Conservation (phyloP, 2,329 filamentous ascomycete genomes). For the Tolypocladium album region DNA sequence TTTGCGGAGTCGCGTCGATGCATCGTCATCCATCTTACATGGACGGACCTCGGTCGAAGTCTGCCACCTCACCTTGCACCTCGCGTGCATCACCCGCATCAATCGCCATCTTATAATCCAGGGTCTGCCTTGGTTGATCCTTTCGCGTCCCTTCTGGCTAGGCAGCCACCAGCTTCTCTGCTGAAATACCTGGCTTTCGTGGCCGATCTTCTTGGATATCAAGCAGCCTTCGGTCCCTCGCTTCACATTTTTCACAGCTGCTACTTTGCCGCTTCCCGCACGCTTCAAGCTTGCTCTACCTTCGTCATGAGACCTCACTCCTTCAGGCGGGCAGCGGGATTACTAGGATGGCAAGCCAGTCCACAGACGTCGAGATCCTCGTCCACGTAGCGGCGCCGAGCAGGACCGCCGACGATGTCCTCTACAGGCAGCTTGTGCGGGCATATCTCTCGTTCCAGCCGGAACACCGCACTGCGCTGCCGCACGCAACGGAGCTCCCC, state of each 20-base stretch:
- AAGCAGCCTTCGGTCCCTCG: no score
- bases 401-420: conserved; percentile 32
- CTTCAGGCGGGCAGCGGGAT: neutral
- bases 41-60: no score
- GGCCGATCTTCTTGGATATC: neutral
- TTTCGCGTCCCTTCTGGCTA: neutral
- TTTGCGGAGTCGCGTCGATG: neutral
- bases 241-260: neutral
- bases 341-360: conserved; percentile 14
- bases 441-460: conserved; percentile 40
- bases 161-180: neutral
- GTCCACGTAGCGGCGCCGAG: conserved; percentile 44
- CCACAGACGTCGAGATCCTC: conserved; percentile 37
- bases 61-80: no score
- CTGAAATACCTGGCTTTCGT: neutral
- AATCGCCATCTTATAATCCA: no score
- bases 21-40: neutral
- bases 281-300: neutral
- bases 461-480: conserved; percentile 4
- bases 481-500: neutral
- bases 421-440: conserved; percentile 37
- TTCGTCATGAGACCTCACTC: conserved; percentile 1
- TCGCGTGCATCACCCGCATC: neutral
- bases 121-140: neutral
- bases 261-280: neutral